Conservation (phyloP, 2,329 filamentous ascomycete genomes). For the Neurospora crassa region DNA sequence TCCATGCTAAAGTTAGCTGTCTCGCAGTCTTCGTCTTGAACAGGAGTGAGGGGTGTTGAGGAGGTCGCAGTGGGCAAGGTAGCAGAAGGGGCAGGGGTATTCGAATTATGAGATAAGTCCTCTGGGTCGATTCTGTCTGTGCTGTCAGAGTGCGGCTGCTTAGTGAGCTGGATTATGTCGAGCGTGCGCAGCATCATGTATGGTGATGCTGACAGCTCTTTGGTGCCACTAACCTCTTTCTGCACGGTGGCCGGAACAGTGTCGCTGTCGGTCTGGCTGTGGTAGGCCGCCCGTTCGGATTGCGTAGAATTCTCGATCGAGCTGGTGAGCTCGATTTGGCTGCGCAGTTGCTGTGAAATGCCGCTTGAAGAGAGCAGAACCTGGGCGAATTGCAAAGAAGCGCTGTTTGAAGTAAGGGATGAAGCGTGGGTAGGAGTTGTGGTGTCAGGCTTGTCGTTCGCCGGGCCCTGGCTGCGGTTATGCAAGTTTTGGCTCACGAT, state of each 20-base stretch:
- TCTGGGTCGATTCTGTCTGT: background rate
- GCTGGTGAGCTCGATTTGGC: slow-evolving; percentile 4
- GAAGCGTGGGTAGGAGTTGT: background rate
- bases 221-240: background rate
- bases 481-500: background rate
- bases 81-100: background rate
- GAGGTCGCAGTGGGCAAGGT: background rate
- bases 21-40: background rate
- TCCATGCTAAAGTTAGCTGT: background rate
- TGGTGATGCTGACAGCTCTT: background rate
- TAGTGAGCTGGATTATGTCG: background rate
- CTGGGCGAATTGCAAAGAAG: slow-evolving; percentile 11
- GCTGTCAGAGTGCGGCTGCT: background rate
- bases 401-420: background rate
- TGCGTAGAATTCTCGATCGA: background rate
- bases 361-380: slow-evolving; percentile 1
- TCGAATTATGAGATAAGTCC: background rate
- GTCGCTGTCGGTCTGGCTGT: slow-evolving; percentile 1
- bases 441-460: background rate
- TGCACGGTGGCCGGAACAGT: slow-evolving; percentile 7
- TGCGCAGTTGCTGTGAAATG: slow-evolving; percentile 6
- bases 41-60: background rate
- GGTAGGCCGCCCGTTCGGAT: background rate
- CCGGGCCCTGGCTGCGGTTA: background rate
- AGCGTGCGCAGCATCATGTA: background rate